Evolutionary conservation across 441 rosid genomes (phyloP), one percentile per base, ranked within the genome.

Genomic region (Dalechampia spathulata): DNA sequence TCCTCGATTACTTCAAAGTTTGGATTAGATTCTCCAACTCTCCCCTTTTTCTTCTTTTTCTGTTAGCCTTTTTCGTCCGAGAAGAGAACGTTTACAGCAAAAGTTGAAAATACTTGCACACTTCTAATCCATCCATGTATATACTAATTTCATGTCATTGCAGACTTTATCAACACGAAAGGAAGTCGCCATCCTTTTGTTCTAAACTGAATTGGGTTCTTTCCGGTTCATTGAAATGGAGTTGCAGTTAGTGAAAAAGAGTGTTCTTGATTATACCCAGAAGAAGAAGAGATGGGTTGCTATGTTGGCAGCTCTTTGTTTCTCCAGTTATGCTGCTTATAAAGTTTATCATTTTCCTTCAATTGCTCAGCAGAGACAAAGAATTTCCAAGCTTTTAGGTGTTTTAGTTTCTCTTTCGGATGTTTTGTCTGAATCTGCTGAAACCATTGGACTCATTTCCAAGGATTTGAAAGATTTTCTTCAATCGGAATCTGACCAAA

Each of bases 401-500:
- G 78, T 73, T 63, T 58, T 88, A 5, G 19, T 76, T 57, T 81
- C 88, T 5, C 34, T 88, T 55, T 63, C 78, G 6, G 86, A 81
- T 66, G 80, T 78, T 4, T 52, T 85, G 12, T 78, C 89, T 27
- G 72, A 77, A 44, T 81, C 87, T 17, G 77, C 93, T 15, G 79
- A 78, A 52, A 38, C 81, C 0, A 49, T 81, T 10, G 67, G 66
- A 5, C 40, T 79, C 12, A 66, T 91, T 37, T 62, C 87, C 0
- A 81, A 62, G 15, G 95, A 91, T 55, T 71, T 84, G 20, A 78
- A 78, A 15, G 62, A 34, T 26, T 86, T 82, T 61, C 70, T 83
- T 47, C 66, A 55, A 49, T 88, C 91, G 14, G 80, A 84, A 30
- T 82, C 85, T 0, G 85, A 91, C 57, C 75, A 78, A 68, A 76